Percentiles rank a stretch among this genome's conserved stretches.
phyloP scores from a whole-genome alignment of 1,284 basidiomycete species.

The Coriolopsis trogii region DNA sequence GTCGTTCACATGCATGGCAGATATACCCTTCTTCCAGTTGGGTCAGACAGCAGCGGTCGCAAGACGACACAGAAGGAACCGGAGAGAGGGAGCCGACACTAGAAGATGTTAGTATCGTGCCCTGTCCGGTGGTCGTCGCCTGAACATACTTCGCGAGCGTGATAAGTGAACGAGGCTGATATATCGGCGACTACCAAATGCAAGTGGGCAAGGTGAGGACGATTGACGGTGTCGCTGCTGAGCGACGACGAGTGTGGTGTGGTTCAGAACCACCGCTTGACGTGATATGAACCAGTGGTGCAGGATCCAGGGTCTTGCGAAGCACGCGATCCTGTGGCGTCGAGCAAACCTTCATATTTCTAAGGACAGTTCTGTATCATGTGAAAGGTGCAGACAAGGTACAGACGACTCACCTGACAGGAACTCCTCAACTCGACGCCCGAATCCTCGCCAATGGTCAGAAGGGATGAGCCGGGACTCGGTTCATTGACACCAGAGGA shows the following conservation, averaged over 20 bases:
- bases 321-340: too few species aligned
- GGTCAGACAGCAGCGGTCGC: slow-evolving; percentile 28
- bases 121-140: slow-evolving; percentile 17
- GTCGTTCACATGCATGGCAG: slow-evolving; percentile 31
- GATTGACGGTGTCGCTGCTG: slow-evolving; percentile 29
- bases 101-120: not conserved
- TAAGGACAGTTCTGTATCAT: too few species aligned
- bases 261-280: too few species aligned
- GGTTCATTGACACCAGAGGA: slow-evolving; percentile 6
- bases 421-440: slow-evolving; percentile 12
- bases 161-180: slow-evolving; percentile 34
- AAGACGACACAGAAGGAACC: slow-evolving; percentile 25
- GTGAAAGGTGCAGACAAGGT: not conserved
- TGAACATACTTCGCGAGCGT: slow-evolving; percentile 33
- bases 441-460: slow-evolving; percentile 10
- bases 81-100: slow-evolving; percentile 5
- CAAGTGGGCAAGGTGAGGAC: slow-evolving; percentile 36
- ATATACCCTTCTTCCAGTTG: slow-evolving; percentile 27
- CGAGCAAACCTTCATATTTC: too few species aligned
- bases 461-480: not conserved
- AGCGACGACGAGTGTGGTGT: slow-evolving; percentile 1
- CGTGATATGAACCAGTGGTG: too few species aligned
- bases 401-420: slow-evolving; percentile 4
- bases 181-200: slow-evolving; percentile 33
- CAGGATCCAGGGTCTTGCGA: too few species aligned